Base-by-base conservation (phyloP, 2,329 filamentous ascomycete genomes). In the Phyllosticta ampelicida region DNA sequence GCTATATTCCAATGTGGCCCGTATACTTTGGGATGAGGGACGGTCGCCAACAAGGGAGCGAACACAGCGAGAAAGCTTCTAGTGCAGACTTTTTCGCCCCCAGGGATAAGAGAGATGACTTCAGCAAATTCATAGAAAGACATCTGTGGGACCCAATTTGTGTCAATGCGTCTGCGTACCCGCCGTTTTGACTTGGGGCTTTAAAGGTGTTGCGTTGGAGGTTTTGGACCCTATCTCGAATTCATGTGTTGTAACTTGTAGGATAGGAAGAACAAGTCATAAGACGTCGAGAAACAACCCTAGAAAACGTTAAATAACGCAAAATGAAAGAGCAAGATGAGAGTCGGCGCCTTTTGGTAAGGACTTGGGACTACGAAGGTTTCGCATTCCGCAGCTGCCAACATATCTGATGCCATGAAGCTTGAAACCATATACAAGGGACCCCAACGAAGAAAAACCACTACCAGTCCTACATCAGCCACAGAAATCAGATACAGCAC, bases 1-100 rank as follows among this genome's bases (percentile, higher is more conserved):
- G 77, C 62, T 78, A 72, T 60, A 77, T 80, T 48, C 77, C 77
- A 1, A 80, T 79, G 73, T 80, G 77, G 77, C 77, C 77, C 1
- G 61, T 77, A 6, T 54, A 51, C 30, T 18, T 29, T 48, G 50
- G 9, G 16, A 44, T 36, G 48, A 28, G 13, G 3, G 53, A 18
- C n/a, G 48, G n/a, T 8, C 13, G 18, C n/a, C 2, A 9, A 16
- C 55, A 10, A 4, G 19, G 49, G 18, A 56, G 55, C 16, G 21
- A 44, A 44, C 13, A 44, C 16, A 16, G 11, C 13, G 36, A 44
- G 11, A 18, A n/a, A 3, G 13, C 16, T 5, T 44, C 36, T 3
- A n/a, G 36, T n/a, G 36, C 11, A 8, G 36, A n/a, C 36, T 2
- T n/a, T 44, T n/a, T 44, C 9, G 30, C 11, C n/a, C 11, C 6